Percentiles rank a stretch among this genome's conserved stretches.
phyloP scores from a whole-genome alignment of 140 eudicot species.

The Bidens hawaiensis region DNA sequence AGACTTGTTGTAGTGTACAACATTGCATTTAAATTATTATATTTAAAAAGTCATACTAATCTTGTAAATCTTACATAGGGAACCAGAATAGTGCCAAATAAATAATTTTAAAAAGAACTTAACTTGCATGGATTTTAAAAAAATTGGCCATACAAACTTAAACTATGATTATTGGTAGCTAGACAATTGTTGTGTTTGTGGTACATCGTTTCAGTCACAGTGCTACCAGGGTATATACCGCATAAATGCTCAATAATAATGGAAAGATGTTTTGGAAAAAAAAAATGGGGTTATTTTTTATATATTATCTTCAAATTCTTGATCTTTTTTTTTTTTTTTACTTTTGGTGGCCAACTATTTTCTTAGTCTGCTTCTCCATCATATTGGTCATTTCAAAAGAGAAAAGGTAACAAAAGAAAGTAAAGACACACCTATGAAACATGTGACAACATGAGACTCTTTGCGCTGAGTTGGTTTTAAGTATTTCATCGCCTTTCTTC shows the following conservation, averaged over 20 bases:
- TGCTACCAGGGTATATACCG: constrained; percentile 24
- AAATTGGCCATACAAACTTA: too few relatives aligned
- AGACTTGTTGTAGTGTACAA: not conserved
- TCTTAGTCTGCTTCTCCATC: constrained; percentile 18
- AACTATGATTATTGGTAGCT: too few relatives aligned
- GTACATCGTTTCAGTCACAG: constrained; percentile 8
- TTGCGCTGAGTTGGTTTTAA: constrained; percentile 83
- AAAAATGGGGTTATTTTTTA: constrained; percentile 18
- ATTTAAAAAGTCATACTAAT: too few relatives aligned
- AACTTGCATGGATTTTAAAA: too few relatives aligned
- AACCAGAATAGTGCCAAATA: too few relatives aligned
- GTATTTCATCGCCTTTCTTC: constrained; percentile 90
- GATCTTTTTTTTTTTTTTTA: constrained; percentile 13
- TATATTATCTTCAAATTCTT: constrained; percentile 36
- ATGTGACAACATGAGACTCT: constrained; percentile 88
- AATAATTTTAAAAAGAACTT: too few relatives aligned
- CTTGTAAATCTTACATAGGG: too few relatives aligned
- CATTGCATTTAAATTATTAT: too few relatives aligned
- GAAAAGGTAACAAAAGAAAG: not conserved
- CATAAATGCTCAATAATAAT: constrained; percentile 40
- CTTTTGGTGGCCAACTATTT: constrained; percentile 26
- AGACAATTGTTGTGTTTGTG: too few relatives aligned
- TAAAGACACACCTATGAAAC: constrained; percentile 75
- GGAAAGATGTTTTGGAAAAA: constrained; percentile 29
- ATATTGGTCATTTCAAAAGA: not conserved